Conservation (phyloP, 345 rosid genomes). For the Citrus unshiu region DNA sequence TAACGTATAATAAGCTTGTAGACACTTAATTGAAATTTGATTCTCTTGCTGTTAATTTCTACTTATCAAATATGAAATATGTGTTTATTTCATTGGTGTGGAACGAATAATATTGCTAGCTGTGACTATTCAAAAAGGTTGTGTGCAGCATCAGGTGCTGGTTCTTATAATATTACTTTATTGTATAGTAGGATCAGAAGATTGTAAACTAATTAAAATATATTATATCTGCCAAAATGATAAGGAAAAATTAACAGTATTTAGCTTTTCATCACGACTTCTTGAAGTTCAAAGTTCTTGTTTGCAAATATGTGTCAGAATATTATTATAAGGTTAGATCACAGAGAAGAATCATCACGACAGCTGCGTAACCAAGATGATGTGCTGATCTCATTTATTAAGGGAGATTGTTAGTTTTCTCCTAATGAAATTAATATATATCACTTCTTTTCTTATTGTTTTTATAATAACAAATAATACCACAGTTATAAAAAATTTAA, state of each 20-base stretch:
- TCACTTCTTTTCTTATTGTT: fast-evolving
- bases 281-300: background rate
- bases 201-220: background rate
- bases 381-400: too few relatives aligned
- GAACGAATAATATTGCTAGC: background rate
- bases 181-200: background rate
- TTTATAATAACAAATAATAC: too few relatives aligned
- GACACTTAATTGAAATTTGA: background rate
- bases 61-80: background rate
- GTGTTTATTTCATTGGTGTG: background rate
- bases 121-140: background rate
- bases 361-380: background rate
- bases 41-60: background rate
- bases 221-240: background rate
- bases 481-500: too few relatives aligned
- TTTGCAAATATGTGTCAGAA: background rate
- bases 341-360: background rate
- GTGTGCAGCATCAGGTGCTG: background rate
- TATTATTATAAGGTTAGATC: background rate
- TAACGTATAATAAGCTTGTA: background rate
- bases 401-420: too few relatives aligned
- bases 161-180: background rate
- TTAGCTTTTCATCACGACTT: background rate
- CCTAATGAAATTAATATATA: too few relatives aligned
- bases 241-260: background rate